These are phyloP conservation scores for Phytophthora syringae DNA, from an alignment of 352 stramenopile genomes.

Conservation along the genomic window DNA sequence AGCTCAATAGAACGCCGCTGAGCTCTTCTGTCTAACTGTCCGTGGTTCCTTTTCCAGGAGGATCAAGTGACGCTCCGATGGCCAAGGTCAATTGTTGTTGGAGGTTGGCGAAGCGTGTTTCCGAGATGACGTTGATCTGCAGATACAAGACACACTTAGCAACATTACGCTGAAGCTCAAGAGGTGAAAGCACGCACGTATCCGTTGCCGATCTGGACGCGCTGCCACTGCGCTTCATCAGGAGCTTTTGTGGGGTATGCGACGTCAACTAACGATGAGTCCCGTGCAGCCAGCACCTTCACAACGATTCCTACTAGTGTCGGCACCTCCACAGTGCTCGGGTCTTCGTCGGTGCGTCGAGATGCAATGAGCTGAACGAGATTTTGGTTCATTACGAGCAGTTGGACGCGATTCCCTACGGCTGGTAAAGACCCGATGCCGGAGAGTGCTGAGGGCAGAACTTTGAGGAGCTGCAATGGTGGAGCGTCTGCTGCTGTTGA, in stretches of 20 bases:
- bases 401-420: constrained; percentile 43
- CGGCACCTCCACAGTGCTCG: constrained; percentile 7
- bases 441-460: constrained; percentile 27
- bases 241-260: constrained; percentile 35
- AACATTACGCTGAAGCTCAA: not conserved
- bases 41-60: constrained; percentile 6
- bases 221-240: constrained; percentile 25
- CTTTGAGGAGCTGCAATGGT: constrained; percentile 38
- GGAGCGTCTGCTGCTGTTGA: constrained; percentile 2
- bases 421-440: constrained; percentile 50
- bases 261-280: constrained; percentile 59
- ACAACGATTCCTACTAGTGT: constrained; percentile 44
- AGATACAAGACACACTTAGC: constrained; percentile 9
- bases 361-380: constrained; percentile 17
- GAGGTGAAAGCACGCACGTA: constrained; percentile 45
- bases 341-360: constrained; percentile 1
- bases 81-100: constrained; percentile 15
- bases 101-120: constrained; percentile 16
- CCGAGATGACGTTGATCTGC: constrained; percentile 33
- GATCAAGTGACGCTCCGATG: not conserved
- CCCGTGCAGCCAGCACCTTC: constrained; percentile 48
- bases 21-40: constrained; percentile 2
- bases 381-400: constrained; percentile 18
- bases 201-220: constrained; percentile 58
- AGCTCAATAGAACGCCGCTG: constrained; percentile 29